Conservation (phyloP, 116 monocot species). For the Cymodocea nodosa region DNA sequence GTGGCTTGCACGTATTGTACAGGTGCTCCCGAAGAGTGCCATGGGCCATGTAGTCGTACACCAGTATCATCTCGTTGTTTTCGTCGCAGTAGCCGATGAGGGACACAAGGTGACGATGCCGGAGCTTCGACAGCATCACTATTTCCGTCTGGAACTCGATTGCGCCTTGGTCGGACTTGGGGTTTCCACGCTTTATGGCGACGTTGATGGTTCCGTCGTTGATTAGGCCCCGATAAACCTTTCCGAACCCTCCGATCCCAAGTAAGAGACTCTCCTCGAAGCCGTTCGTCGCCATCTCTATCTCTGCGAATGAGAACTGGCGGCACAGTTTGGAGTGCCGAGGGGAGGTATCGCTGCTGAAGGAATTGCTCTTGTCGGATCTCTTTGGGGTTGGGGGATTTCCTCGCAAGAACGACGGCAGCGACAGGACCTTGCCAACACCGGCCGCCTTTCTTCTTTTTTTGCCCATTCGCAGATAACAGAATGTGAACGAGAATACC, state of each 20-base stretch:
- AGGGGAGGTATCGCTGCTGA: no score
- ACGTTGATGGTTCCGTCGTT: constrained; percentile 4
- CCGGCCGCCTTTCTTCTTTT: no score
- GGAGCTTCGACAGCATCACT: constrained; percentile 15
- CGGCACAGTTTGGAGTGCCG: no score
- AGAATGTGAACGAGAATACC: no score
- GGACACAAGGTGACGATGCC: constrained; percentile 5
- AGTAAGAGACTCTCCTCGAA: constrained; percentile 1
- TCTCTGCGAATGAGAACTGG: no score
- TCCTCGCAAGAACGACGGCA: no score
- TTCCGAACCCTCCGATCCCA: background rate
- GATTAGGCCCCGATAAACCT: background rate
- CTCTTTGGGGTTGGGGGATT: no score
- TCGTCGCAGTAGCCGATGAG: constrained; percentile 8
- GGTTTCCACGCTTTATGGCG: constrained; percentile 15
- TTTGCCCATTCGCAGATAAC: no score
- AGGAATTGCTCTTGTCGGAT: no score
- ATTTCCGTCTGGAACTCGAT: constrained; percentile 15
- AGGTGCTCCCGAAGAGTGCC: constrained; percentile 14
- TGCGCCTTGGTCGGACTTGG: constrained; percentile 6
- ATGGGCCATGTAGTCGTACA: background rate
- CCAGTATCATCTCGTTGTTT: constrained; percentile 14
- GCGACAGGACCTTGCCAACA: no score
- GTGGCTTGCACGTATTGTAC: constrained; percentile 1
- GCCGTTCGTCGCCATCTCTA: no score